These are phyloP conservation scores for Cystodermella granulosa DNA, from an alignment of 1,284 basidiomycete genomes.

Conservation along the genomic window DNA sequence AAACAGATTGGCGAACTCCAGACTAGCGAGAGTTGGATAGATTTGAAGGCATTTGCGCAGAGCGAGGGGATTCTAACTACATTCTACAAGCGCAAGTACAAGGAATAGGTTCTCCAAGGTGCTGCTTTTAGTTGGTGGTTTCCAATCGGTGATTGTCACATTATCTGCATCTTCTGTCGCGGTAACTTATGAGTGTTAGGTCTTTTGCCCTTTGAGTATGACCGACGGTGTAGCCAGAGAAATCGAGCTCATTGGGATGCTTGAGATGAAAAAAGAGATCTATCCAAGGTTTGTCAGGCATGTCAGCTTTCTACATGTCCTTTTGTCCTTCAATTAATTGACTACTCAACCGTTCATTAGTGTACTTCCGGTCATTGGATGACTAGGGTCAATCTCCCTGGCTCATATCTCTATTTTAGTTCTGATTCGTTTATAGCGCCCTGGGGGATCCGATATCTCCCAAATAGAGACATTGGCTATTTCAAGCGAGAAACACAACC, in stretches of 20 bases:
- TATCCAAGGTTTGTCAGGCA: constrained; percentile 60
- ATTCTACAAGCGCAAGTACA: constrained; percentile 57
- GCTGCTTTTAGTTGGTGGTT: constrained; percentile 56
- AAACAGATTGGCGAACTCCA: constrained; percentile 58
- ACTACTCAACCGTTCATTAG: constrained; percentile 51
- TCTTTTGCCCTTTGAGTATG: constrained; percentile 71
- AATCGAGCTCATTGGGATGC: constrained; percentile 61
- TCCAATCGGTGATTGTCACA: constrained; percentile 48
- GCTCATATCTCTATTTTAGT: constrained; percentile 1
- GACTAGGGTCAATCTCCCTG: constrained; percentile 54
- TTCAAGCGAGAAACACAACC: constrained; percentile 43
- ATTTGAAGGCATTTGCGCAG: constrained; percentile 63
- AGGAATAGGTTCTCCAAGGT: constrained; percentile 62
- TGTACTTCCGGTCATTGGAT: constrained; percentile 82
- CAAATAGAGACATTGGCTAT: constrained; percentile 67
- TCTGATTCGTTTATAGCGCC: constrained; percentile 41
- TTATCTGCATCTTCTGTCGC: constrained; percentile 3
- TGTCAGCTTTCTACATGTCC: constrained; percentile 1
- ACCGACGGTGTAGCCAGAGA: constrained; percentile 72
- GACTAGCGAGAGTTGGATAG: constrained; percentile 68
- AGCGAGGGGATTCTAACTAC: constrained; percentile 66
- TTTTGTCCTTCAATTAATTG: not conserved
- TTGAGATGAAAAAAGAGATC: constrained; percentile 54
- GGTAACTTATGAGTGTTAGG: constrained; percentile 34
- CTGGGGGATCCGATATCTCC: constrained; percentile 74